Evolutionary conservation across 345 rosid species (phyloP), one percentile per base, ranked within the genome.

Genomic region (Citrus reticulata): DNA sequence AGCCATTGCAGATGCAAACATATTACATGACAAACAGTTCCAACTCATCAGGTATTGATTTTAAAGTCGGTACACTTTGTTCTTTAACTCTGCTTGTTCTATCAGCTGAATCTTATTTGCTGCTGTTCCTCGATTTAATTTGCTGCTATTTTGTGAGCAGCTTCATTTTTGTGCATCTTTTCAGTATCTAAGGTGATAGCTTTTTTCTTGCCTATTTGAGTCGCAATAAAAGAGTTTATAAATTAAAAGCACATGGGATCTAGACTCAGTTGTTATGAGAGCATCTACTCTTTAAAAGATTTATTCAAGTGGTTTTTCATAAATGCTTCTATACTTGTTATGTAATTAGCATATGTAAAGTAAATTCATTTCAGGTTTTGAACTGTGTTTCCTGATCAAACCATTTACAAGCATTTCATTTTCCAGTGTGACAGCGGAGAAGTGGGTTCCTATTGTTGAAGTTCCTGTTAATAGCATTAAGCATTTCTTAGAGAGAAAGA

Each of bases 371-470:
- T 30, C 17, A 8, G 17, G 68, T 14, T 66, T 46, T 60, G 20
- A 29, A 24, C 32, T 24, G 8, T 74, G 27, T 73, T 68, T 46
- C 22, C 64, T 54, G 22, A 30, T 61, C 27, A 14, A 51, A 57
- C 66, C 20, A 22, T 65, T 73, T 55, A 32, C 67, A 16, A 69
- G 55, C n/a, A 46, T 70, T 76, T 68, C 64, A 16, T 78, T 86
- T 62, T 88, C 67, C 87, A 93, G 98, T 79, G 98, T 95, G 84
- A 93, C 97, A 49, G 97, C 96, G 25, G 99, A 95, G 86, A 93
- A 91, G 85, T 95, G 99, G 99, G 94, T 95, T 83, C 99, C 97
- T 46, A 88, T 90, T 14, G 77, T 91, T 54, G 97, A 93, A 91
- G 96, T 95, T 76, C 99, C 97, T 0, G 91, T 90, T 57, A 81